A percentile compares a stretch with the other conserved stretches of the same genome.
Evolutionary conservation across 805 yeast species (phyloP).

Genomic region (Starmera caribaea): DNA sequence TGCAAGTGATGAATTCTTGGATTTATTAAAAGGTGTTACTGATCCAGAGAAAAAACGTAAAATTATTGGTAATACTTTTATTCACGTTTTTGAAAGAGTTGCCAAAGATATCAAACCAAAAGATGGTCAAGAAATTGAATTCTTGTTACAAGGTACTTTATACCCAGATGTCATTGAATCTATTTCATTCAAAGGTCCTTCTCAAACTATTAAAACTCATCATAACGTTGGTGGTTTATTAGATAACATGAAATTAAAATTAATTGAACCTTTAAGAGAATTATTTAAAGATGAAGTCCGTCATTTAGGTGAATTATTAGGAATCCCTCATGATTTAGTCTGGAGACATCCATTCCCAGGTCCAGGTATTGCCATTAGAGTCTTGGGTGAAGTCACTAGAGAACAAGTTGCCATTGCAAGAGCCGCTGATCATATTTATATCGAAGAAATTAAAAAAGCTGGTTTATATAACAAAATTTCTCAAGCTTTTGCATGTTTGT

Average conservation of each 20-base stretch:
- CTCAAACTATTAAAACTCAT: constrained; percentile 98
- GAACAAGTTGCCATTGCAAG: constrained; percentile 93
- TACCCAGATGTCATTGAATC: constrained; percentile 99
- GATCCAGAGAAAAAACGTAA: constrained; percentile 99
- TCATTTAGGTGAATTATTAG: constrained; percentile 86
- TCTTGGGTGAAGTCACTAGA: constrained; percentile 91
- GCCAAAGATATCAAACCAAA: constrained; percentile 87
- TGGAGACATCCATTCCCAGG: constrained; percentile 99
- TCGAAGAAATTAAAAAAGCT: constrained; percentile 89
- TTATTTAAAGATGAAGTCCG: constrained; percentile 98
- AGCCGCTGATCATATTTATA: constrained; percentile 93
- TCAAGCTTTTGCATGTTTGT: constrained; percentile 94
- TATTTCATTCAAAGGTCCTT: constrained; percentile 98
- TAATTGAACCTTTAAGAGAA: constrained; percentile 97
- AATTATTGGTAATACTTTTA: constrained; percentile 96
- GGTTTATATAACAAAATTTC: constrained; percentile 90
- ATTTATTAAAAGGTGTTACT: constrained; percentile 82
- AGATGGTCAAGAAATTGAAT: constrained; percentile 86
- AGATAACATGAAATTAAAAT: constrained; percentile 96
- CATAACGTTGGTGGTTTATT: constrained; percentile 98
- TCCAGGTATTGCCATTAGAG: constrained; percentile 99
- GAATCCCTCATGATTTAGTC: constrained; percentile 92
- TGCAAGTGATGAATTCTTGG: constrained; percentile 84
- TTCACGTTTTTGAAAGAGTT: constrained; percentile 93
- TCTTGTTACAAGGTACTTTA: constrained; percentile 89